phyloP scores from a whole-genome alignment of 2,329 filamentous ascomycete species.

The Ophiosphaerella korrae region DNA sequence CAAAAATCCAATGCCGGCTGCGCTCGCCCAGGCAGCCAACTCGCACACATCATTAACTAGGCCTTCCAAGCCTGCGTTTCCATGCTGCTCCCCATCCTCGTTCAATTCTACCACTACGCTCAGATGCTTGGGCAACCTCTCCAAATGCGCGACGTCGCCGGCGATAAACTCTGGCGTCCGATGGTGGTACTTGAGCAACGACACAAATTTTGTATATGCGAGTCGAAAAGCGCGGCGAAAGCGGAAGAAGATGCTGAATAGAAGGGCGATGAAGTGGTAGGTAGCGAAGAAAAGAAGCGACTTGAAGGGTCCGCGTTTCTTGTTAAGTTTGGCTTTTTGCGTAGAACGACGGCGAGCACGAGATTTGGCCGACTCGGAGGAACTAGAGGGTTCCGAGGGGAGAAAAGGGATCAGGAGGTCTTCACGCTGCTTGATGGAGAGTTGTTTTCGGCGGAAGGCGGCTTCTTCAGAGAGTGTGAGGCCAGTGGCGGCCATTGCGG shows the following conservation, averaged over 20 bases:
- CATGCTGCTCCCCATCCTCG: conserved; percentile 62
- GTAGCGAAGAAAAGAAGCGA: conserved; percentile 68
- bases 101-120: conserved; percentile 83
- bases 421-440: conserved; percentile 56
- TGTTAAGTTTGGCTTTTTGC: conserved; percentile 22
- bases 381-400: conserved; percentile 49
- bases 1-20: conserved; percentile 82
- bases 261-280: conserved; percentile 72
- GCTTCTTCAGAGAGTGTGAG: conserved; percentile 35
- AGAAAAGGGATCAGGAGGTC: conserved; percentile 59
- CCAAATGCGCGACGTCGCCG: conserved; percentile 78
- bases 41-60: conserved; percentile 91
- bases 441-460: conserved; percentile 45
- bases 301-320: conserved; percentile 63
- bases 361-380: conserved; percentile 17
- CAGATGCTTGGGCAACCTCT: conserved; percentile 79
- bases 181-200: conserved; percentile 92
- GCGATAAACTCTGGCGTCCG: conserved; percentile 91
- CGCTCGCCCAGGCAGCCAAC: conserved; percentile 89
- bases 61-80: conserved; percentile 76
- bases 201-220: conserved; percentile 75
- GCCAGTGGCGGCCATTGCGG: conserved; percentile 42
- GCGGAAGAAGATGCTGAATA: conserved; percentile 89
- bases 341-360: conserved; percentile 18
- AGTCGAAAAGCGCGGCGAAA: conserved; percentile 79